phyloP scores from a whole-genome alignment of 768 basidiomycete genomes.

The Filobasidium floriforme region DNA sequence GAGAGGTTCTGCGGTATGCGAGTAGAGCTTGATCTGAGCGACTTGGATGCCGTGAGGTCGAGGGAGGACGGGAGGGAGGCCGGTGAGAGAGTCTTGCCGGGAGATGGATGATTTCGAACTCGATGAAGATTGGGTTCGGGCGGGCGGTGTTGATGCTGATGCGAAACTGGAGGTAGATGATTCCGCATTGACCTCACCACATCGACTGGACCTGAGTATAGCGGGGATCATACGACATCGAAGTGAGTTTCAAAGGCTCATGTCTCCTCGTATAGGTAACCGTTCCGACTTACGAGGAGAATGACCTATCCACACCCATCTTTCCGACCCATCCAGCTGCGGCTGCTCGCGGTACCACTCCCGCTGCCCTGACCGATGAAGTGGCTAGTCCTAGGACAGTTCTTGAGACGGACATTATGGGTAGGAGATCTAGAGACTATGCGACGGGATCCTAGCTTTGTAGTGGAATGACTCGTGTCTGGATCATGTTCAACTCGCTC shows the following conservation, averaged over 20 bases:
- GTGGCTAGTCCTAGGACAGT: too few species aligned
- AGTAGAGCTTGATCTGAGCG: conserved; percentile 73
- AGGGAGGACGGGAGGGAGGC: conserved; percentile 17
- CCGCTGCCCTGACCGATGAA: background rate
- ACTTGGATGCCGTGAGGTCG: conserved; percentile 64
- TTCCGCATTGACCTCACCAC: background rate
- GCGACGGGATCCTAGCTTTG: too few species aligned
- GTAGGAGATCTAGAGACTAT: too few species aligned
- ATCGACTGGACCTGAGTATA: background rate
- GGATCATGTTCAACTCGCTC: too few species aligned
- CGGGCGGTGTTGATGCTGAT: background rate
- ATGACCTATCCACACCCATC: too few species aligned
- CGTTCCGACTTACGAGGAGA: too few species aligned
- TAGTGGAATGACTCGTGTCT: too few species aligned
- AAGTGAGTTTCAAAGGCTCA: too few species aligned
- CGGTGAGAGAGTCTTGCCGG: background rate
- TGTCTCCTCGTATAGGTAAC: too few species aligned
- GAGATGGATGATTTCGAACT: background rate
- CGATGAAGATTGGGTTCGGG: background rate
- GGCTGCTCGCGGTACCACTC: background rate
- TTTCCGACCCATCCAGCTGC: too few species aligned
- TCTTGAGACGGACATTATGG: too few species aligned
- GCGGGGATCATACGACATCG: background rate
- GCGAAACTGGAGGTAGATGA: background rate
- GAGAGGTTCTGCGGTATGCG: conserved; percentile 59